These are phyloP conservation scores for Mikania micrantha DNA, from an alignment of 129 eudicot genomes.

Conservation along the genomic window DNA sequence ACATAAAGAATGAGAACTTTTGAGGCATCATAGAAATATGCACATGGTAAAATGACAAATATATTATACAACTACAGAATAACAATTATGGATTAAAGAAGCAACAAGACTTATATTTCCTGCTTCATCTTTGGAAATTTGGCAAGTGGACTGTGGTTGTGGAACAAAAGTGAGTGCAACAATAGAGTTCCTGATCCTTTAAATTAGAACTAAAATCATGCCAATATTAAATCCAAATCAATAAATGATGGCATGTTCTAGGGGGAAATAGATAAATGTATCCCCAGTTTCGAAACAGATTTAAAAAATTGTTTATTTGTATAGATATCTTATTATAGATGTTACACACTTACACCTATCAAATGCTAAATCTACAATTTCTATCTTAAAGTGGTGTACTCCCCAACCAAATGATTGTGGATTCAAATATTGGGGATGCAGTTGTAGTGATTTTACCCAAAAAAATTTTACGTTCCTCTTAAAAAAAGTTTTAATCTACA, in stretches of 20 bases:
- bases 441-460: no score
- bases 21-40: neutral
- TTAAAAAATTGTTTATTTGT: neutral
- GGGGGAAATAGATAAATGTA: neutral
- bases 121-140: neutral
- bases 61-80: neutral
- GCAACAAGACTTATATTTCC: neutral
- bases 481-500: no score
- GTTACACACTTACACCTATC: neutral
- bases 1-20: conserved; percentile 8
- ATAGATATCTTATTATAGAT: neutral
- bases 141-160: neutral
- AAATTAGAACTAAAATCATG: neutral
- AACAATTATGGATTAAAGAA: neutral
- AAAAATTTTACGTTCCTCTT: no score
- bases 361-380: neutral
- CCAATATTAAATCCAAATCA: neutral
- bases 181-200: neutral
- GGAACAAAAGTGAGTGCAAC: neutral
- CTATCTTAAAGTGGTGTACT: no score
- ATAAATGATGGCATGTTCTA: neutral
- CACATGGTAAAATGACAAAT: neutral
- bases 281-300: neutral
- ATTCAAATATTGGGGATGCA: no score
- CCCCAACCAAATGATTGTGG: no score